Evolutionary conservation across 1,139 yeast species (phyloP).

Genomic region (Insectozyma bohioensis): DNA sequence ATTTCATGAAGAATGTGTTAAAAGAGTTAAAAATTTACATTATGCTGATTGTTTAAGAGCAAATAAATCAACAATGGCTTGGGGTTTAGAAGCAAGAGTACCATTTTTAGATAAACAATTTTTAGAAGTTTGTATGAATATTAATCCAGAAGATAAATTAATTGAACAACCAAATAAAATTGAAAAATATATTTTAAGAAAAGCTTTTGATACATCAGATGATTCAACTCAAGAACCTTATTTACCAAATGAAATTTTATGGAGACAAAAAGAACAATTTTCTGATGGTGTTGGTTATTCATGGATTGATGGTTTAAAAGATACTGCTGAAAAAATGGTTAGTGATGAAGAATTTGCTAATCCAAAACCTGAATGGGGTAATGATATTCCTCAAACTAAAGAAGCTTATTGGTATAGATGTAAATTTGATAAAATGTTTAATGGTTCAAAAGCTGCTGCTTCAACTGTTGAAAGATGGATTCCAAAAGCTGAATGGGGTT

Average conservation of each 20-base stretch:
- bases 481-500: conserved; percentile 99
- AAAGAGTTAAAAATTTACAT: conserved; percentile 95
- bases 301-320: conserved; percentile 98
- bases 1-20: conserved; percentile 93
- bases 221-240: conserved; percentile 73
- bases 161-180: conserved; percentile 72
- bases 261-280: conserved; percentile 99
- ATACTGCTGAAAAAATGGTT: conserved; percentile 83
- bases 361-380: conserved; percentile 96
- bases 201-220: conserved; percentile 90
- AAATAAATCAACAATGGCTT: conserved; percentile 99
- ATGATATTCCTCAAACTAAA: conserved; percentile 91
- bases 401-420: conserved; percentile 99
- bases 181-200: conserved; percentile 93
- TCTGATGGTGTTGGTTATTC: conserved; percentile 99
- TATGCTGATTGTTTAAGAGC: conserved; percentile 97
- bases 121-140: conserved; percentile 90
- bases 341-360: conserved; percentile 84
- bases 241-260: conserved; percentile 91
- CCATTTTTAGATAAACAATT: conserved; percentile 96
- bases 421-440: conserved; percentile 89
- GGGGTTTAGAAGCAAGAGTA: conserved; percentile 99
- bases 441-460: conserved; percentile 88
- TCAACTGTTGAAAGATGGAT: conserved; percentile 98
- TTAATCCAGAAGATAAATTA: conserved; percentile 88